phyloP scores from a whole-genome alignment of 495 filamentous ascomycete genomes.

The Thermothielavioides terrestris region DNA sequence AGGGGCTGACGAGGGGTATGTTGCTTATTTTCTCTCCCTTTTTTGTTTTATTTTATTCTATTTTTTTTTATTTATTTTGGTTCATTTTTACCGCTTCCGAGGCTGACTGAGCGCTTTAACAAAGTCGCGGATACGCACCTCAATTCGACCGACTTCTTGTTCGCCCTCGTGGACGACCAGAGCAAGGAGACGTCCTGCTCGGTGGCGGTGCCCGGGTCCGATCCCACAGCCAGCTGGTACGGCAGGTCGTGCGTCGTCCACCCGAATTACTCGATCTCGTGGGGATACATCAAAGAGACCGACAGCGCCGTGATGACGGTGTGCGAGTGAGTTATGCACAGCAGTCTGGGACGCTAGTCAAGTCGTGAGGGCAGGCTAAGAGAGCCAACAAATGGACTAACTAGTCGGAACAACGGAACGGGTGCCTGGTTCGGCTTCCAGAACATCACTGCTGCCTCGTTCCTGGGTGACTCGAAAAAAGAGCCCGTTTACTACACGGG shows the following conservation, averaged over 20 bases:
- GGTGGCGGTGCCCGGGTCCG: background rate
- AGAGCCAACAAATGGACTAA: background rate
- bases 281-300: conserved; percentile 14
- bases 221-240: conserved; percentile 6
- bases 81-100: too few relatives aligned
- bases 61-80: too few relatives aligned
- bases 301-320: conserved; percentile 22
- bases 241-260: background rate
- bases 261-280: conserved; percentile 12
- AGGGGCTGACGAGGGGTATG: conserved; percentile 3
- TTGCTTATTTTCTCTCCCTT: background rate
- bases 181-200: background rate
- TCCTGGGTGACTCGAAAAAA: conserved; percentile 5
- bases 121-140: background rate
- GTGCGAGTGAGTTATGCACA: conserved; percentile 12
- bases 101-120: background rate
- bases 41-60: too few relatives aligned
- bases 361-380: background rate
- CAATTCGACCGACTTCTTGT: background rate
- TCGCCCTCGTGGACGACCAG: background rate
- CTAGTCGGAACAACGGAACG: background rate
- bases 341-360: background rate
- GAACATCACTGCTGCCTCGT: background rate
- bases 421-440: conserved; percentile 14
- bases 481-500: conserved; percentile 1